phyloP scores from a whole-genome alignment of 805 yeast species.

The Zygotorulaspora danielsina region DNA sequence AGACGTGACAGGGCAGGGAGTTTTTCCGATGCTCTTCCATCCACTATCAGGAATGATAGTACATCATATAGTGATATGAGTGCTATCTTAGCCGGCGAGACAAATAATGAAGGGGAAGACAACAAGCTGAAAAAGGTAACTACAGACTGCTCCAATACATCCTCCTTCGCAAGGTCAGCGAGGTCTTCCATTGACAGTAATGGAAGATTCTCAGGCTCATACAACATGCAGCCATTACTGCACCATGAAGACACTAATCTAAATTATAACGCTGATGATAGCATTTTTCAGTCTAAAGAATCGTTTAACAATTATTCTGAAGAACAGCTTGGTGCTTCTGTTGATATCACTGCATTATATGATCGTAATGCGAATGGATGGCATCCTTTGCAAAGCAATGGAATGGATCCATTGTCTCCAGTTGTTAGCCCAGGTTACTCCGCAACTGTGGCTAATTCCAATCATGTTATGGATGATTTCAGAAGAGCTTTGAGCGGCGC shows the following conservation, averaged over 20 bases:
- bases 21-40: slow-evolving; percentile 27
- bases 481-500: slow-evolving; percentile 16
- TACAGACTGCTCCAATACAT: slow-evolving; percentile 7
- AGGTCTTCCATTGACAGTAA: slow-evolving; percentile 24
- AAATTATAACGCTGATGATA: slow-evolving; percentile 19
- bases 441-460: slow-evolving; percentile 18
- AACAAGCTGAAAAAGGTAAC: slow-evolving; percentile 7
- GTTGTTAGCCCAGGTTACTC: slow-evolving; percentile 18
- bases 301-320: slow-evolving; percentile 22
- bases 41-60: slow-evolving; percentile 29
- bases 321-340: slow-evolving; percentile 30
- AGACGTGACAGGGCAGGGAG: slow-evolving; percentile 15
- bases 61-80: slow-evolving; percentile 27
- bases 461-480: slow-evolving; percentile 25
- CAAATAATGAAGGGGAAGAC: slow-evolving; percentile 5
- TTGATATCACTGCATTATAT: slow-evolving; percentile 39
- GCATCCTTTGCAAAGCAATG: slow-evolving; percentile 26
- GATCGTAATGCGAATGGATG: slow-evolving; percentile 26
- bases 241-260: slow-evolving; percentile 15
- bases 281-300: slow-evolving; percentile 31
- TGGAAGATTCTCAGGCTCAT: slow-evolving; percentile 7
- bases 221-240: slow-evolving; percentile 32
- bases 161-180: slow-evolving; percentile 19
- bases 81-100: slow-evolving; percentile 18
- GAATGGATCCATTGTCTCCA: slow-evolving; percentile 13